Conservation (phyloP, 179 eudicot genomes). For the Silene coronaria region DNA sequence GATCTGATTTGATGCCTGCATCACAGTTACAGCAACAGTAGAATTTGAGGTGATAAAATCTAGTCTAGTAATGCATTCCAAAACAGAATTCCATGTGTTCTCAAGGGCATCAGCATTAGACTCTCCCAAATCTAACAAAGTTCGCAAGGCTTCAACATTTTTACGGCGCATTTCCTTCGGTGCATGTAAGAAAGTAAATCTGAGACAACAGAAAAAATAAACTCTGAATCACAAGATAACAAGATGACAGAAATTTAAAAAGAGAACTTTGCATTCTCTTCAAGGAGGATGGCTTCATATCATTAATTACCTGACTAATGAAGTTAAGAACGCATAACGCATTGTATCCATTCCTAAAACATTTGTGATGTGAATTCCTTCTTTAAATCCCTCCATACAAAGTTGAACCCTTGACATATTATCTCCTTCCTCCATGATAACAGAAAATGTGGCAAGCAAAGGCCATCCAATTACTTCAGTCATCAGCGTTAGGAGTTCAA, state of each 20-base stretch:
- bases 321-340: constrained; percentile 96
- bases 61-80: constrained; percentile 93
- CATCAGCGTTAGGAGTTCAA: constrained; percentile 89
- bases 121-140: constrained; percentile 63
- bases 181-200: constrained; percentile 92
- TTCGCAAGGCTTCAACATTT: constrained; percentile 93
- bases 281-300: neutral
- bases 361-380: constrained; percentile 88
- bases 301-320: constrained; percentile 65
- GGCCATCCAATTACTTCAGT: constrained; percentile 99
- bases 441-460: constrained; percentile 89
- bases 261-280: neutral
- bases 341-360: constrained; percentile 93
- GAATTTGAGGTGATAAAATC: constrained; percentile 79
- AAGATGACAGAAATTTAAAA: neutral
- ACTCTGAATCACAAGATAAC: neutral
- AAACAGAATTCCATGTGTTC: constrained; percentile 91
- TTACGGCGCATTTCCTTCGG: constrained; percentile 96
- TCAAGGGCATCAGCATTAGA: constrained; percentile 77
- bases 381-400: constrained; percentile 96
- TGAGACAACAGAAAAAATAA: constrained; percentile 27
- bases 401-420: constrained; percentile 73
- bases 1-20: constrained; percentile 90
- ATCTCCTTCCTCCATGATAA: constrained; percentile 95
- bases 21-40: constrained; percentile 69